Conservation (phyloP, 1,284 basidiomycete genomes). For the Moesziomyces antarcticus region DNA sequence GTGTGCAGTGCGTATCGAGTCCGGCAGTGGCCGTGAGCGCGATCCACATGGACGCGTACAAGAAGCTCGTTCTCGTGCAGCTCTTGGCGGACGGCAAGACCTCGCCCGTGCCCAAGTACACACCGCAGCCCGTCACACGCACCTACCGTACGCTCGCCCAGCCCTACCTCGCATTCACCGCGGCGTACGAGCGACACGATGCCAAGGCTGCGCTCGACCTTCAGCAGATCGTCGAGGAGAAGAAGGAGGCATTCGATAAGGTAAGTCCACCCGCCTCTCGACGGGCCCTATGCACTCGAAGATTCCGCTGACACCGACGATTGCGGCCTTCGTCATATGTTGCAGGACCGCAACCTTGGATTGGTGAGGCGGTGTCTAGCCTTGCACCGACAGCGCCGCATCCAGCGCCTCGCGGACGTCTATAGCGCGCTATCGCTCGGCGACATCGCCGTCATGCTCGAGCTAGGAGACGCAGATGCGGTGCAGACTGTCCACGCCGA, state of each 20-base stretch:
- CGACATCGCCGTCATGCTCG: conserved; percentile 76
- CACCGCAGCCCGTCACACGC: conserved; percentile 20
- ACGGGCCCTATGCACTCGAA: not conserved
- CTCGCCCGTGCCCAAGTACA: conserved; percentile 28
- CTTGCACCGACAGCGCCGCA: conserved; percentile 77
- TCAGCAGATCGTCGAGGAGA: conserved; percentile 23
- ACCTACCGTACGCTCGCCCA: conserved; percentile 23
- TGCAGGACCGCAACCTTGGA: conserved; percentile 78
- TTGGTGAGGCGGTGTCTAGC: conserved; percentile 76
- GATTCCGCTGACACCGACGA: too few relatives aligned
- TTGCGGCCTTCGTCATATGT: not conserved
- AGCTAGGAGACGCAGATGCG: conserved; percentile 70
- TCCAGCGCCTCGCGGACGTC: conserved; percentile 80
- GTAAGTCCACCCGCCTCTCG: not conserved
- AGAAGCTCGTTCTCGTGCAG: conserved; percentile 81
- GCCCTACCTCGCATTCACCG: conserved; percentile 26
- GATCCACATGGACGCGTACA: conserved; percentile 84
- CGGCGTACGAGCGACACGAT: conserved; percentile 26
- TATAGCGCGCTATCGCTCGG: conserved; percentile 79
- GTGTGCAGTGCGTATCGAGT: conserved; percentile 72
- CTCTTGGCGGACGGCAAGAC: conserved; percentile 77
- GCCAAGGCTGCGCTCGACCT: conserved; percentile 1
- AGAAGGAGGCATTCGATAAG: conserved; percentile 24
- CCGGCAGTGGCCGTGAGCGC: conserved; percentile 76
- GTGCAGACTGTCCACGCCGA: conserved; percentile 73